Conservation (phyloP, 768 basidiomycete genomes). For the Xerocomus potaroensis region DNA sequence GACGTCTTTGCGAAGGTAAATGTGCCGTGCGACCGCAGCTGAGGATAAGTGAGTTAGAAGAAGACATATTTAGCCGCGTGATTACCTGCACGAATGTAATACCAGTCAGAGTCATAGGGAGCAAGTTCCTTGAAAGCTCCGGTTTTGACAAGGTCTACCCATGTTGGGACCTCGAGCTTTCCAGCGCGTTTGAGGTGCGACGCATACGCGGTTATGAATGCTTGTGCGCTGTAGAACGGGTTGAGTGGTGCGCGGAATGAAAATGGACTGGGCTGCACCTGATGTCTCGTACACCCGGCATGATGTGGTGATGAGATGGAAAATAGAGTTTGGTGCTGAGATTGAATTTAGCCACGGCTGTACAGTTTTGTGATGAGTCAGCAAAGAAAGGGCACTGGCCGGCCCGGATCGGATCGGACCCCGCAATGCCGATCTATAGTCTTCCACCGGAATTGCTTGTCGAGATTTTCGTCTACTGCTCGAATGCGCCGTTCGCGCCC, state of each 20-base stretch:
- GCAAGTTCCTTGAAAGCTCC: slow-evolving; percentile 97
- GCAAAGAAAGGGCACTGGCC: slow-evolving; percentile 6
- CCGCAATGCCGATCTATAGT: slow-evolving; percentile 15
- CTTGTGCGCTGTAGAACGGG: slow-evolving; percentile 84
- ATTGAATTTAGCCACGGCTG: slow-evolving; percentile 36
- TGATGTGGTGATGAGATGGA: slow-evolving; percentile 45
- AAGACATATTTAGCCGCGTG: slow-evolving; percentile 12
- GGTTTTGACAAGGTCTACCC: slow-evolving; percentile 99
- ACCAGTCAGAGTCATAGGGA: slow-evolving; percentile 99
- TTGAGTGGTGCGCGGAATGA: too few species aligned
- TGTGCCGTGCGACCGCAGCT: slow-evolving; percentile 98
- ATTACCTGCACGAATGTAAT: slow-evolving; percentile 95
- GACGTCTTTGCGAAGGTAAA: slow-evolving; percentile 98
- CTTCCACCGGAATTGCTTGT: slow-evolving; percentile 62
- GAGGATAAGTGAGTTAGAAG: background rate
- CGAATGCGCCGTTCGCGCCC: slow-evolving; percentile 44
- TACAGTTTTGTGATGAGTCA: slow-evolving; percentile 43
- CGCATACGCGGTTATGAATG: slow-evolving; percentile 91
- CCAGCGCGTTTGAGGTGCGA: slow-evolving; percentile 97
- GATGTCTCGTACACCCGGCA: slow-evolving; percentile 83
- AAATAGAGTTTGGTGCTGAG: slow-evolving; percentile 33
- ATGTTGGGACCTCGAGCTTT: slow-evolving; percentile 98
- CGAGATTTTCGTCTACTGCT: slow-evolving; percentile 46
- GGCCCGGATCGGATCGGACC: background rate
- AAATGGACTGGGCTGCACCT: slow-evolving; percentile 42